These are phyloP conservation scores for Laguncularia racemosa DNA, from an alignment of 345 rosid genomes.

Conservation along the genomic window DNA sequence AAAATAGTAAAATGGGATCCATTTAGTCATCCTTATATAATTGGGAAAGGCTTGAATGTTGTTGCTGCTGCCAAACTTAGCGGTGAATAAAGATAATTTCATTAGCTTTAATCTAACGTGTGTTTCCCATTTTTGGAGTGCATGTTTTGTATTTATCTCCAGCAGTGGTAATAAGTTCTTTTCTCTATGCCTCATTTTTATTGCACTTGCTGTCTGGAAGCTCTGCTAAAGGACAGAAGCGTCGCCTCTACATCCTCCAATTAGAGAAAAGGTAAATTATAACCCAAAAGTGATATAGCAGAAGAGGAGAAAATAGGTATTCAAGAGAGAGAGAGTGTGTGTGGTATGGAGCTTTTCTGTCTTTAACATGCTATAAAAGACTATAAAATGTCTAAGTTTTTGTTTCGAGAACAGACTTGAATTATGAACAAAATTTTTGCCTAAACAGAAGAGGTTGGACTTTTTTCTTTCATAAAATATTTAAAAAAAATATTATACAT, in stretches of 20 bases:
- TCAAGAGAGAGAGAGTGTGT: constrained; percentile 10
- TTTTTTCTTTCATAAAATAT: too few species aligned
- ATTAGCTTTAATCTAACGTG: too few species aligned
- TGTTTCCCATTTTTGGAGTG: too few species aligned
- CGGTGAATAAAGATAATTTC: too few species aligned
- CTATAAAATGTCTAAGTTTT: constrained; percentile 44
- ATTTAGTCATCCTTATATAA: too few species aligned
- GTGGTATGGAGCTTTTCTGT: constrained; percentile 59
- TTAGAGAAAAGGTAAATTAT: constrained; percentile 2
- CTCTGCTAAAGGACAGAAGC: constrained; percentile 34
- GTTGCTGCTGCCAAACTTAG: too few species aligned
- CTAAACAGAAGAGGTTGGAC: constrained; percentile 25
- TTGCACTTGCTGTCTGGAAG: constrained; percentile 29
- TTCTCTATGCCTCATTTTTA: constrained; percentile 30
- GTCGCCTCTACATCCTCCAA: constrained; percentile 13
- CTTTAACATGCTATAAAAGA: constrained; percentile 26
- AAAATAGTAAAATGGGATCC: too few species aligned
- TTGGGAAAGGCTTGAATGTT: too few species aligned
- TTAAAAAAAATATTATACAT: too few species aligned
- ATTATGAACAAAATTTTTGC: constrained; percentile 28
- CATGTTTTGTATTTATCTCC: constrained; percentile 16
- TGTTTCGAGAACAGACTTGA: constrained; percentile 39
- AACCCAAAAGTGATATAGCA: neutral
- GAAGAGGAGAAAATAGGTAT: constrained; percentile 1
- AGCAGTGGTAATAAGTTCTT: constrained; percentile 14